Conservation (phyloP, 768 basidiomycete species). For the Tylopilus plumbeoviolaceoides region DNA sequence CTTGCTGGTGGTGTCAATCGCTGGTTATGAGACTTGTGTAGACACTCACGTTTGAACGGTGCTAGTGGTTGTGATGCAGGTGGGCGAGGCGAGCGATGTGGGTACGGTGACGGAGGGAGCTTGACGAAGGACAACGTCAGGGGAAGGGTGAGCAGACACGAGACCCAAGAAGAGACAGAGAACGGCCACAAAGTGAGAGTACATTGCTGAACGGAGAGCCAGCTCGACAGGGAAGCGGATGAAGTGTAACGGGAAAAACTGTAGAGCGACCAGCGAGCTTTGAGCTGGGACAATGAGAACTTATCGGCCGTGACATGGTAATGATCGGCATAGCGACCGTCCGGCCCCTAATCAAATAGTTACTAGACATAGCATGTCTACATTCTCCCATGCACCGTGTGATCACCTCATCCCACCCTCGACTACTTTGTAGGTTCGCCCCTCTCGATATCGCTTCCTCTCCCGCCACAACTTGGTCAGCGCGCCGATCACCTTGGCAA, state of each 20-base stretch:
- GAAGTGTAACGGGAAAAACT: not conserved
- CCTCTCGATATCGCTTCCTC: conserved; percentile 50
- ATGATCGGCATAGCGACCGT: conserved; percentile 20
- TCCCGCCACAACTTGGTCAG: conserved; percentile 39
- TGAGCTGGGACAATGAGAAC: not conserved
- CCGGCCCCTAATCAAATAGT: not conserved
- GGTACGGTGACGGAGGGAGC: conserved; percentile 15
- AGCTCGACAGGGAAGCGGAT: conserved; percentile 25
- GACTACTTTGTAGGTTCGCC: conserved; percentile 82
- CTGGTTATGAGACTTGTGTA: not conserved
- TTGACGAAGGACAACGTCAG: conserved; percentile 18
- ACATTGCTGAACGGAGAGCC: conserved; percentile 36
- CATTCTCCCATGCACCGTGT: not conserved
- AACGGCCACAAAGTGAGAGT: conserved; percentile 13
- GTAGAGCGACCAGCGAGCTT: not conserved
- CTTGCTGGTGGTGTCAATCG: conserved; percentile 26
- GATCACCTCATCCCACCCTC: conserved; percentile 60
- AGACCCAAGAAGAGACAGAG: conserved; percentile 26
- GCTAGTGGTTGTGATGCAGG: conserved; percentile 34
- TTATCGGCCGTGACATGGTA: not conserved
- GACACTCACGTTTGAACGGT: conserved; percentile 39
- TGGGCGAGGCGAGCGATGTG: conserved; percentile 28
- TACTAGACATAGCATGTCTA: not conserved
- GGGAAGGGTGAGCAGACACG: conserved; percentile 27
- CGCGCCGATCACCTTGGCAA: conserved; percentile 53